Conservation (phyloP, 2,329 filamentous ascomycete genomes). For the Ophiosphaerella korrae region DNA sequence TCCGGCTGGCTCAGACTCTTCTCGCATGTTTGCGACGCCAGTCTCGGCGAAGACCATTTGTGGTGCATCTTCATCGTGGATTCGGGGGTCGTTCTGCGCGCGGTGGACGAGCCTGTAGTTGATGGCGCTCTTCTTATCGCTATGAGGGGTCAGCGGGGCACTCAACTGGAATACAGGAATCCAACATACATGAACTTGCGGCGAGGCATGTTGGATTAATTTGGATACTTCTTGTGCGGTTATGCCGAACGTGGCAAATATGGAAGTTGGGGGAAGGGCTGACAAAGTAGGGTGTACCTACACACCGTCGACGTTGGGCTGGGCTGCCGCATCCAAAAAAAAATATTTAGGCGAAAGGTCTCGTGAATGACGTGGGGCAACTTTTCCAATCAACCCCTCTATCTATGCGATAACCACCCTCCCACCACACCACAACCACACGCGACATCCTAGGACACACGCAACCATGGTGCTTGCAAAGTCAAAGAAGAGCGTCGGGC, state of each 20-base stretch:
- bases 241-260: constrained; percentile 9
- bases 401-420: constrained; percentile 11
- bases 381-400: constrained; percentile 24
- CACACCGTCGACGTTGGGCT: constrained; percentile 13
- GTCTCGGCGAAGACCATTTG: constrained; percentile 86
- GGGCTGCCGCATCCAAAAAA: constrained; percentile 54
- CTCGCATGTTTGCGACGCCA: constrained; percentile 46
- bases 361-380: constrained; percentile 61
- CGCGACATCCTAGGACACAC: constrained; percentile 14
- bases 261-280: constrained; percentile 36
- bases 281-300: constrained; percentile 29
- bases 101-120: constrained; percentile 95
- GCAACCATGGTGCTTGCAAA: constrained; percentile 77
- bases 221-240: neutral
- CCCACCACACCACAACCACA: constrained; percentile 21
- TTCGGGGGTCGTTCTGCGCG: constrained; percentile 94
- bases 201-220: constrained; percentile 66
- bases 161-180: neutral
- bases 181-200: constrained; percentile 72
- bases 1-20: constrained; percentile 50
- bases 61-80: constrained; percentile 87
- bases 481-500: constrained; percentile 91
- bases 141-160: constrained; percentile 47
- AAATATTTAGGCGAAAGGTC: constrained; percentile 59
- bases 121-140: constrained; percentile 88